Percentiles rank a stretch among this genome's conserved stretches.
phyloP scores from a whole-genome alignment of 805 yeast species.

The Wickerhamiella allomyrinae region DNA sequence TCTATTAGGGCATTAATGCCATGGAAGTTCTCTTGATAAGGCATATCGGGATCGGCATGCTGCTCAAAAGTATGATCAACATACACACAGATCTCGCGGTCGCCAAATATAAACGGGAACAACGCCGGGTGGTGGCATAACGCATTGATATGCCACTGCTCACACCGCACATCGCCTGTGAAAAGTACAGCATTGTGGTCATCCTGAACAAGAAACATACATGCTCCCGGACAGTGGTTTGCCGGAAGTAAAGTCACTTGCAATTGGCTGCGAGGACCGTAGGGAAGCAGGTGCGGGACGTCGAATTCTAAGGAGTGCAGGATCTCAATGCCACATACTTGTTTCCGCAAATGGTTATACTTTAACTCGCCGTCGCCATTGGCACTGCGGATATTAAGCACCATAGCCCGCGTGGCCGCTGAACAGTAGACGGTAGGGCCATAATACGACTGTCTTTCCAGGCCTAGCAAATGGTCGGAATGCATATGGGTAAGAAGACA shows the following conservation, averaged over 20 bases:
- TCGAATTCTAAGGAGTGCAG: constrained; percentile 11
- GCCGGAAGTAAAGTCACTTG: constrained; percentile 33
- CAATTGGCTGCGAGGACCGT: constrained; percentile 16
- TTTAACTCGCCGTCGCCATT: constrained; percentile 14
- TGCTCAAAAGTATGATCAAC: constrained; percentile 41
- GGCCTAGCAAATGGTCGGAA: constrained; percentile 39
- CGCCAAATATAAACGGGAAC: constrained; percentile 29
- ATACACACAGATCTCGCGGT: constrained; percentile 31
- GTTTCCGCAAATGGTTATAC: constrained; percentile 16
- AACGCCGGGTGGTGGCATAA: constrained; percentile 29
- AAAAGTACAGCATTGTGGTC: constrained; percentile 27
- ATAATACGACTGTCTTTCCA: constrained; percentile 26
- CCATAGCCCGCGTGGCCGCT: constrained; percentile 25
- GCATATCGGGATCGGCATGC: constrained; percentile 36
- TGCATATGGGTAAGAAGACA: constrained; percentile 40
- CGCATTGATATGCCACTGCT: constrained; percentile 34
- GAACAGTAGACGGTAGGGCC: constrained; percentile 36
- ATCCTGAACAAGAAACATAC: constrained; percentile 37
- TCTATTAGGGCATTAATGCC: constrained; percentile 28
- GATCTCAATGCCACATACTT: constrained; percentile 15
- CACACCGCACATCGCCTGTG: constrained; percentile 49
- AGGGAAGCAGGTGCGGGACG: constrained; percentile 9
- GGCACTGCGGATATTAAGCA: constrained; percentile 14
- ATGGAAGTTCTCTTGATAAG: constrained; percentile 29
- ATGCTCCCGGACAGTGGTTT: constrained; percentile 48